Base-by-base conservation (phyloP, 2,329 filamentous ascomycete genomes). In the Aspergillus sp. region DNA sequence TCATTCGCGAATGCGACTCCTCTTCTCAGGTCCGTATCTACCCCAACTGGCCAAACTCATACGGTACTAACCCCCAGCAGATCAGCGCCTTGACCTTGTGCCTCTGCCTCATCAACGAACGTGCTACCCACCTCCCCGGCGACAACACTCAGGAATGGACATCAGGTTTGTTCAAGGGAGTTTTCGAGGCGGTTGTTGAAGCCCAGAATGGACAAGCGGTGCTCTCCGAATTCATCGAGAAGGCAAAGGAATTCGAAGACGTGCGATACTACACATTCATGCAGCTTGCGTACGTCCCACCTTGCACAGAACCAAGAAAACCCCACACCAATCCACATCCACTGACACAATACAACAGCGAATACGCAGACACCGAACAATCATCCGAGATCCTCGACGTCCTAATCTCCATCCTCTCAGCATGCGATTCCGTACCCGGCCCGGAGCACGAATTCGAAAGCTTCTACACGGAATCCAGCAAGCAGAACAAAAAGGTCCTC, bases 91-190 rank as follows among this genome's bases (percentile, higher is more conserved):
- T 98, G 68, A 91, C 89, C 0, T 79, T 97, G 52, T 84, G 88
- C 59, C 96, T 97, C 92, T 88, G 90, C 58, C 77, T 96, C 51
- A 79, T 96, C 65, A 95, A 96, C 79, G 88, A 90, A 54, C 91
- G 96, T 72, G 88, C 85, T 17, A 85, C 86, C 63, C 79, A 86
- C 69, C 73, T 87, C 38, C 83, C 82, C 58, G 84, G 84, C 58
- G 84, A 84, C 23, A 84, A 86, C 6, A 86, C 88, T 49, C 86
- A 88, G 69, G 85, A 81, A 13, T 96, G 96, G 77, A 89, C 90
- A 3, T 85, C 84, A 21, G 78, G 80, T 0, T 86, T 90, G 44
- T 85, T 97, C 57, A 81, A 81, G 42, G 82, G 84, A 10, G 83
- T 96, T 30, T 78, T 96, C 10, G 77, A 81, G 39, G 80, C 80